These are phyloP conservation scores for Ogataea zsoltii DNA, from an alignment of 805 yeast genomes.

Conservation along the genomic window DNA sequence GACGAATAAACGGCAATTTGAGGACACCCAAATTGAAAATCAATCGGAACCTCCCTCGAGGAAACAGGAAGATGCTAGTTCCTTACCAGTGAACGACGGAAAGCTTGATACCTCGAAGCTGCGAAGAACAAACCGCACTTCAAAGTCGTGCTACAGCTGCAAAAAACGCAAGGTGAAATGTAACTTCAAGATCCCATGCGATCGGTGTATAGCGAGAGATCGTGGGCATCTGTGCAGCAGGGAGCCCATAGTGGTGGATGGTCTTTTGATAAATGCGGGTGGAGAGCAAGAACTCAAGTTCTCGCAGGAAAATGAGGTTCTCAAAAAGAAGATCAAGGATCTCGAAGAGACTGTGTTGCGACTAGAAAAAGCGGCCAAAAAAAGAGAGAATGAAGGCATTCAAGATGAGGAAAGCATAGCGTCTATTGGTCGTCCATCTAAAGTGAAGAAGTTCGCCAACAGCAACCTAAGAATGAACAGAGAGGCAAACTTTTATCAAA, in stretches of 20 bases:
- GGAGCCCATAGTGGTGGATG: constrained; percentile 38
- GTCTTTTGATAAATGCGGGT: constrained; percentile 29
- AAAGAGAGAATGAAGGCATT: no score
- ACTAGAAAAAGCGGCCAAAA: constrained; percentile 7
- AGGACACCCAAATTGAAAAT: no score
- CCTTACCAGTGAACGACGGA: not conserved
- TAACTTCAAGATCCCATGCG: constrained; percentile 48
- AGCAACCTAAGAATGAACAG: not conserved
- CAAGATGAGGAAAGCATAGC: no score
- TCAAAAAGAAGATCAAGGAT: constrained; percentile 28
- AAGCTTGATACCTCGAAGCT: constrained; percentile 19
- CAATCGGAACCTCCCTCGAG: no score
- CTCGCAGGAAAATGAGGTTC: constrained; percentile 31
- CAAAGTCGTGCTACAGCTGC: constrained; percentile 48
- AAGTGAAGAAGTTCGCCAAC: no score
- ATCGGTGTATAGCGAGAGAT: constrained; percentile 39
- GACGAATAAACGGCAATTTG: no score
- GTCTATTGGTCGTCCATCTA: no score
- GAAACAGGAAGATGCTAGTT: no score
- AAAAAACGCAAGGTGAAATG: constrained; percentile 50
- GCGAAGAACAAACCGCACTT: constrained; percentile 35
- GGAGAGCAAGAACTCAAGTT: constrained; percentile 26
- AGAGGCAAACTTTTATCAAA: constrained; percentile 6
- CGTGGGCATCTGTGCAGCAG: constrained; percentile 33
- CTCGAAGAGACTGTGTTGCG: constrained; percentile 25